phyloP scores from a whole-genome alignment of 2,329 filamentous ascomycete genomes.

The Colletotrichum sp. region DNA sequence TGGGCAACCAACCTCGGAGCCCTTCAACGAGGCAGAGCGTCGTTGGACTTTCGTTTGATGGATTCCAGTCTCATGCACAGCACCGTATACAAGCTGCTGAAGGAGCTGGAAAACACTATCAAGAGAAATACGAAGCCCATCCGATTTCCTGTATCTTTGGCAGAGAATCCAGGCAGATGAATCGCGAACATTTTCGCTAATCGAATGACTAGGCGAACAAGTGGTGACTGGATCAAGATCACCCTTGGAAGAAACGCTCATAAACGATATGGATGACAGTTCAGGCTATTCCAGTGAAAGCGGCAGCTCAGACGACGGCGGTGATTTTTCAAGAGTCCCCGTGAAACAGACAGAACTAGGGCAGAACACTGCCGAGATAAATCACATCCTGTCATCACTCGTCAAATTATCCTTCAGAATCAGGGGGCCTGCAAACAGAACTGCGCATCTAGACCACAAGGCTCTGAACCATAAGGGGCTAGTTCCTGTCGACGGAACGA shows the following conservation, averaged over 20 bases:
- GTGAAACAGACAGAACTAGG: background rate
- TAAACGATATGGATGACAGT: background rate
- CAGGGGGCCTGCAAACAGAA: background rate
- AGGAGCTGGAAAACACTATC: background rate
- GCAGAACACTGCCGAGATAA: background rate
- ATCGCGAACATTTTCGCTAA: too few species aligned
- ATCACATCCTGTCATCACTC: background rate
- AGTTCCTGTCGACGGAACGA: background rate
- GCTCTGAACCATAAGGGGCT: background rate
- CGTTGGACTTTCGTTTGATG: background rate
- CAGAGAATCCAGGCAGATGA: accelerated
- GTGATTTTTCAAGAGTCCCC: background rate
- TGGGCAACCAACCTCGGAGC: background rate
- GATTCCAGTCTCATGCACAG: background rate
- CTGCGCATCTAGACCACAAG: background rate
- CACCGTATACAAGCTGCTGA: background rate
- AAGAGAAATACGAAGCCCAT: too few species aligned
- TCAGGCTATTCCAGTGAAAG: background rate
- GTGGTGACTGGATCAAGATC: background rate
- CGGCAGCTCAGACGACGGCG: background rate
- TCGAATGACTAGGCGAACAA: background rate
- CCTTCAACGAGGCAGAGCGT: background rate
- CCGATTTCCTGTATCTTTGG: too few species aligned
- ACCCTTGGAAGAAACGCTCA: background rate
- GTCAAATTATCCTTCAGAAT: background rate